Evolutionary conservation across 495 filamentous ascomycete genomes (phyloP), one percentile per base, ranked within the genome.

Genomic region (Penicillium antarcticum): DNA sequence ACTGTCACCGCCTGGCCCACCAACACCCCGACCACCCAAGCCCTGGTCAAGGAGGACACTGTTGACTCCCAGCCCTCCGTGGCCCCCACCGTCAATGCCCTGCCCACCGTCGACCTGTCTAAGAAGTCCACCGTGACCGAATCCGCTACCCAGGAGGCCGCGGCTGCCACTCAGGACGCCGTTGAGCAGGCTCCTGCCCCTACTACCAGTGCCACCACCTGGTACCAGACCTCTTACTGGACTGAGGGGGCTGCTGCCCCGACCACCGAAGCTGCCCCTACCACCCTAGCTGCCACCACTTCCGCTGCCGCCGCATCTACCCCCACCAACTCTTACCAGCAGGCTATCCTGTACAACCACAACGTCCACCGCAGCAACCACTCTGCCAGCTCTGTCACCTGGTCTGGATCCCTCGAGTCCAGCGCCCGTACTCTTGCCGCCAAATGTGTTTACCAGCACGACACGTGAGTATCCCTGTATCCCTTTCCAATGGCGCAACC

Each of bases 351-450:
- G 34, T 75, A 83, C 61, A 82, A 87, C 69, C 94, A 98, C 81
- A 96, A 97, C 75, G 54, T 84, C 35, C 87, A 91, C 69, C 92
- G 94, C 58, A 78, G 80, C 64, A 91, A 89, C 73, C 91, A 97
- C 76, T 87, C 86, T 17, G 82, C 83, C 31, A 59, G 65, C 13
- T 79, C 73, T 33, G 56, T 97, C 17, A 62, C 55, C 32, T 97
- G 87, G 84, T 75, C 81, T 53, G 63, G 73, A 4, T 68, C 70
- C 41, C 76, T 90, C 35, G 85, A 85, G 34, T 50, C 62, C n/a
- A 87, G 74, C 37, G 91, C 94, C 21, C 53, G 66, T 14, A 44
- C 57, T 5, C 66, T 74, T 17, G 83, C 81, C 51, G 52, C 62
- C 6, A 74, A 57, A 19, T 97, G 92, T 72, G 64, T 75, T 8